Percentiles rank a stretch among this genome's conserved stretches.
Conservation (phyloP, 306 rosid genomes). For the Vachellia pachyceras region DNA sequence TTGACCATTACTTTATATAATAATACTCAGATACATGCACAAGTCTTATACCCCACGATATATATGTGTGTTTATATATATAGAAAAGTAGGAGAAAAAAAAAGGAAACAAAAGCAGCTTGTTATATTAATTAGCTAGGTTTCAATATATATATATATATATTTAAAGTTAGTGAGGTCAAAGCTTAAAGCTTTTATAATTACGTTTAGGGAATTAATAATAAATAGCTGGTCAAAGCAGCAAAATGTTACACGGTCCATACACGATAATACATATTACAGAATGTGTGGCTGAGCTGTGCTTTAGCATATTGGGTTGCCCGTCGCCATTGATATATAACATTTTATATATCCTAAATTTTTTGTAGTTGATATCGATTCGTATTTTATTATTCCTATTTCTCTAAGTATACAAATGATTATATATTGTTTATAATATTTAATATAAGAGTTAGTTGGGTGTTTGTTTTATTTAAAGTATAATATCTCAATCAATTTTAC, state of each 20-base stretch:
- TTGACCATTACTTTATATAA: neutral
- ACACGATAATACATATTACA: neutral
- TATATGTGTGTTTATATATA: too few relatives aligned
- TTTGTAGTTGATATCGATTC: too few relatives aligned
- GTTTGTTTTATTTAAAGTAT: too few relatives aligned
- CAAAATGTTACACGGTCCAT: too few relatives aligned
- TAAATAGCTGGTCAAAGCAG: neutral
- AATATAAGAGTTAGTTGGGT: too few relatives aligned
- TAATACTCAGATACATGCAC: neutral
- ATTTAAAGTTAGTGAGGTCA: neutral
- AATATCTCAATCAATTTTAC: too few relatives aligned
- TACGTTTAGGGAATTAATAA: neutral
- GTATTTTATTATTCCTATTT: too few relatives aligned
- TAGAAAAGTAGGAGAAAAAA: neutral
- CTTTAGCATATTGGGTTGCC: neutral
- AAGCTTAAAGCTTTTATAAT: neutral
- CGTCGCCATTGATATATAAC: neutral
- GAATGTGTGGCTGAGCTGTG: constrained; percentile 16
- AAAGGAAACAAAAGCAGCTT: neutral
- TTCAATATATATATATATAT: neutral
- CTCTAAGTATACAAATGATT: too few relatives aligned
- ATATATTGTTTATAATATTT: too few relatives aligned
- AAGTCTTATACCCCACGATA: neutral
- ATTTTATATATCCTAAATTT: too few relatives aligned
- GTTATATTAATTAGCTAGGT: neutral